Base-by-base conservation (phyloP, 2,329 filamentous ascomycete genomes). In the Colletotrichum lini region DNA sequence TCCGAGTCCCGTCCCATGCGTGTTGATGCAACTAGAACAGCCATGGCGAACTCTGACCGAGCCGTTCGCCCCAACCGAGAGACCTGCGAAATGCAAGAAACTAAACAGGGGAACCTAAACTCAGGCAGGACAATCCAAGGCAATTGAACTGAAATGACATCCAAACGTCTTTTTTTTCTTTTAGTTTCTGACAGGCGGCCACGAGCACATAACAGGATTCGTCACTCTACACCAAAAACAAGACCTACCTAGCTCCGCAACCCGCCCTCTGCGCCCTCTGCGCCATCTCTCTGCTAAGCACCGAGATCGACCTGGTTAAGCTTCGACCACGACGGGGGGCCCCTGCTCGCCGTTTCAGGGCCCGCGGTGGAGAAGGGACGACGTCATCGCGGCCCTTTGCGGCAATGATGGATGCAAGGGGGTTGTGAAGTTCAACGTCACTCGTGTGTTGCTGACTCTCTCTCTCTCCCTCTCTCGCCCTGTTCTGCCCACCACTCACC, bases 331-430 rank as follows among this genome's bases (percentile, higher is more conserved):
- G n/a, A 30, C 68, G 44, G 18, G 56, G 30, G 64, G 38, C 45
- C 64, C 68, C 64, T 52, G 63, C 44, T 42, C 57, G 50, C 64
- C 30, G 68, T 71, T 71, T 67, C 68, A 71, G 42, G 67, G 68
- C 68, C 30, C 64, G 64, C 52, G 64, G 64, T 58, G 64, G 68
- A 35, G 45, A 23, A 38, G 23, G 9, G 21, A 45, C 58, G 44
- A 71, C 68, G 68, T 67, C 68, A 71, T 71, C 57, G 50, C 35
- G n/a, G 42, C 18, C 3, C 57, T 10, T 60, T 60, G 18, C 13
- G 23, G 26, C 42, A 47, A 60, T 35, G 30, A 35, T 35, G 30
- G 30, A 35, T 35, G 30, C 30, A 35, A 35, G 30, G 30, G 30
- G 30, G 30, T 35, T 35, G 30, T 35, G 30, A 47, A 60, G 26